Evolutionary conservation across 768 basidiomycete genomes (phyloP), one percentile per base, ranked within the genome.

Genomic region (Sporobolomyces roseus): DNA sequence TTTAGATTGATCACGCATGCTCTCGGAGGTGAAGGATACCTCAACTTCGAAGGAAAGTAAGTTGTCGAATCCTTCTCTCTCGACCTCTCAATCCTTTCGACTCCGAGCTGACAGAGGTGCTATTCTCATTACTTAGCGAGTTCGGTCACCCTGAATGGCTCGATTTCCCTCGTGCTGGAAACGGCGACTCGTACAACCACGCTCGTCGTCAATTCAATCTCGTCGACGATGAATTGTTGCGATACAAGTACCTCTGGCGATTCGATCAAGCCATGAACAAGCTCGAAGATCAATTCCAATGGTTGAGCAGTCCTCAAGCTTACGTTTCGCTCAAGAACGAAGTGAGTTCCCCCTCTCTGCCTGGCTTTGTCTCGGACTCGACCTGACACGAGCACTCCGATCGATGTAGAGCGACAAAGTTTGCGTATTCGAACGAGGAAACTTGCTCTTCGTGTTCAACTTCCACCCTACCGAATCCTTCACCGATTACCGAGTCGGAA

Each of bases 121-220:
- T 3, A 32, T 29, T 25, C 25, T 33, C 3, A 16, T 46, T n/a
- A 14, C 13, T 6, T 36, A 98, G 97, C 72, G 94, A 99, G 77
- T 99, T 99, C 77, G 94, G 94, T 49, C 94, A 99, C 78, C 94
- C 94, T 16, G 94, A 99, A 87, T 99, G 96, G 96, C 91, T 99
- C 75, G 96, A 99, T 79, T 99, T 99, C 81, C 96, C 96, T 48
- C 89, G 96, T 35, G 90, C 86, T 74, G 96, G 96, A 25, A 99
- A 99, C 77, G 84, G 85, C 78, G 90, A 92, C 79, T 96, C 93
- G 17, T 99, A 93, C 85, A 90, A 96, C 74, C 90, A 99, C 77
- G 76, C 96, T 27, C 87, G 96, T 46, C 86, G 96, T 30, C 96
- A 98, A 76, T 99, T 93, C 90, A 93, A 93, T 77, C 82, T 98